Evolutionary conservation across 2,329 filamentous ascomycete species (phyloP).

Genomic region (Colletotrichum viniferum): DNA sequence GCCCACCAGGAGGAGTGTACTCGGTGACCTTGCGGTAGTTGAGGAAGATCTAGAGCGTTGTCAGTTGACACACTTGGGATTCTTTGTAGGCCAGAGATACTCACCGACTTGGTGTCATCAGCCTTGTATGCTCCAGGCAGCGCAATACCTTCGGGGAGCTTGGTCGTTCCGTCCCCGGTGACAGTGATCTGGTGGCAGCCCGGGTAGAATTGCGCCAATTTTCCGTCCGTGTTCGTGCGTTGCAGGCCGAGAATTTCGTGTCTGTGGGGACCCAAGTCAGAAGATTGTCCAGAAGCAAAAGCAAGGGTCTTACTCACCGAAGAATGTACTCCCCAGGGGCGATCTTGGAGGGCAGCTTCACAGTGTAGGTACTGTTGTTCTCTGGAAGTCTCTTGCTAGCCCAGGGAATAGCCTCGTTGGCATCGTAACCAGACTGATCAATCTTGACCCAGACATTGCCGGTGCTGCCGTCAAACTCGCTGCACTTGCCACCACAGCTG

Average conservation of each 20-base stretch:
- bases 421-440: constrained; percentile 36
- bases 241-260: constrained; percentile 63
- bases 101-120: constrained; percentile 23
- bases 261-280: background rate
- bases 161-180: constrained; percentile 48
- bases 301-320: constrained; percentile 21
- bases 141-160: constrained; percentile 27
- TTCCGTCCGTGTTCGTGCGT: constrained; percentile 51
- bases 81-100: background rate
- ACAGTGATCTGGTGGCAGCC: constrained; percentile 62
- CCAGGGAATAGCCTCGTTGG: constrained; percentile 32
- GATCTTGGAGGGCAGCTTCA: constrained; percentile 46
- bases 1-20: constrained; percentile 28
- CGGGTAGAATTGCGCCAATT: constrained; percentile 57
- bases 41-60: constrained; percentile 25
- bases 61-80: background rate
- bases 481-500: constrained; percentile 29
- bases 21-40: constrained; percentile 29
- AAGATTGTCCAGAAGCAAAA: background rate
- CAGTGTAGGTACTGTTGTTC: constrained; percentile 37
- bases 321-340: constrained; percentile 52
- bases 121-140: constrained; percentile 26
- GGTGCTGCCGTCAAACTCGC: constrained; percentile 23
- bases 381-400: constrained; percentile 36
- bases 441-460: constrained; percentile 40